phyloP scores from a whole-genome alignment of 306 rosid genomes.

The Carpinus viminea region DNA sequence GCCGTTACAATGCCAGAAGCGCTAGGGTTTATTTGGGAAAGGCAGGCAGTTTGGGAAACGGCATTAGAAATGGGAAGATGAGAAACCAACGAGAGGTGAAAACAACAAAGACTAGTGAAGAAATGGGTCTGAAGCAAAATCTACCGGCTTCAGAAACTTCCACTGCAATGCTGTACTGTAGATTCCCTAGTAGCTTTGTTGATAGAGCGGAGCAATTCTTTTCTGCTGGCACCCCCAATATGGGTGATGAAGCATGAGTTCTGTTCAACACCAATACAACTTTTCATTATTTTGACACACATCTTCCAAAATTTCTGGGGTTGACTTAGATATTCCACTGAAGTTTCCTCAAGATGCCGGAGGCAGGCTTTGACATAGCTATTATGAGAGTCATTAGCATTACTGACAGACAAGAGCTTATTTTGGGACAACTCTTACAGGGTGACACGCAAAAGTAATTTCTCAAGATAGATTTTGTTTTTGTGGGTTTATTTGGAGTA shows the following conservation, averaged over 20 bases:
- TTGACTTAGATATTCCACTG: neutral
- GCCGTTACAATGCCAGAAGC: conserved; percentile 58
- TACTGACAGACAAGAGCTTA: neutral
- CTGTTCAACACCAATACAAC: neutral
- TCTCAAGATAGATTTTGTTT: no score
- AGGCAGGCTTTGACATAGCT: neutral
- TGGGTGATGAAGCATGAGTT: conserved; percentile 38
- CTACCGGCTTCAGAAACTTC: conserved; percentile 47
- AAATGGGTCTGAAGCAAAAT: conserved; percentile 54
- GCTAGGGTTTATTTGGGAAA: conserved; percentile 48
- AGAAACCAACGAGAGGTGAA: conserved; percentile 68
- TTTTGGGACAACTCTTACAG: neutral
- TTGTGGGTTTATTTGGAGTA: neutral
- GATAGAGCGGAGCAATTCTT: conserved; percentile 82
- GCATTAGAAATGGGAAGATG: conserved; percentile 52
- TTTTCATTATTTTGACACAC: neutral
- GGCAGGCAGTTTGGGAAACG: conserved; percentile 53
- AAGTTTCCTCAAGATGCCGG: neutral
- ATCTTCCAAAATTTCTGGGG: neutral
- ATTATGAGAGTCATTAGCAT: neutral
- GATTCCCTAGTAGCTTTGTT: conserved; percentile 75
- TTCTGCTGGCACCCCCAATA: conserved; percentile 45
- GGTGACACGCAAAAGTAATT: no score
- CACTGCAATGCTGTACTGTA: conserved; percentile 63
- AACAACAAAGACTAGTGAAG: conserved; percentile 57